phyloP scores from a whole-genome alignment of 257 asterid species.

The Scutellaria minor region DNA sequence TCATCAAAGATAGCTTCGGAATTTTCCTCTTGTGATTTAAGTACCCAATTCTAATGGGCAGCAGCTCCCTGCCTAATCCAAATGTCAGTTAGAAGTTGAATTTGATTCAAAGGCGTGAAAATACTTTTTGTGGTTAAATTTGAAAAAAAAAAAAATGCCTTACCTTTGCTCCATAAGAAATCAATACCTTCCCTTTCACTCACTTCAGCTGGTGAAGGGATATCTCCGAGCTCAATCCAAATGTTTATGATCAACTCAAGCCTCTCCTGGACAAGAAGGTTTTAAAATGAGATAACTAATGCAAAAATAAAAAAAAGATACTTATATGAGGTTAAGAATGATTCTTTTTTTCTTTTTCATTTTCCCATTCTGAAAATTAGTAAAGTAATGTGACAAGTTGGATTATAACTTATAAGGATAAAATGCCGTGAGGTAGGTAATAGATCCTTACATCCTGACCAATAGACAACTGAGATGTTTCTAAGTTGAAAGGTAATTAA shows the following conservation, averaged over 20 bases:
- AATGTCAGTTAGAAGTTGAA: slow-evolving; percentile 36
- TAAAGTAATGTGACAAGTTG: slow-evolving; percentile 8
- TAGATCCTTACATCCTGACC: slow-evolving; percentile 1
- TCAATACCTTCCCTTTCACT: slow-evolving; percentile 73
- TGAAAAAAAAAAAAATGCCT: slow-evolving; percentile 19
- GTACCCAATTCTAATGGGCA: slow-evolving; percentile 83
- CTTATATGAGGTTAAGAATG: neutral
- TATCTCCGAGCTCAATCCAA: slow-evolving; percentile 62
- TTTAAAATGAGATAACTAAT: slow-evolving; percentile 5
- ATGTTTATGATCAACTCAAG: slow-evolving; percentile 71
- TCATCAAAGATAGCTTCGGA: slow-evolving; percentile 58
- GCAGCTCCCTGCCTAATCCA: slow-evolving; percentile 61
- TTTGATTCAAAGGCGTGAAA: slow-evolving; percentile 26
- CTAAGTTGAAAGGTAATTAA: neutral
- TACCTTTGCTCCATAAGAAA: slow-evolving; percentile 68
- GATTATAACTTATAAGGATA: neutral
- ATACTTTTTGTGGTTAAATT: neutral
- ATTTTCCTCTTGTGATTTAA: slow-evolving; percentile 59
- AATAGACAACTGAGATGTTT: neutral
- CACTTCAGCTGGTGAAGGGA: slow-evolving; percentile 95
- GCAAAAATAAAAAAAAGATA: neutral
- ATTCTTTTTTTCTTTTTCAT: neutral
- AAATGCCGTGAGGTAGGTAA: neutral
- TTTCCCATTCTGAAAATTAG: slow-evolving; percentile 16
- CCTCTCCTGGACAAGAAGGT: slow-evolving; percentile 70